Conservation (phyloP, 2,329 filamentous ascomycete genomes). For the Paecilomyces niveus region DNA sequence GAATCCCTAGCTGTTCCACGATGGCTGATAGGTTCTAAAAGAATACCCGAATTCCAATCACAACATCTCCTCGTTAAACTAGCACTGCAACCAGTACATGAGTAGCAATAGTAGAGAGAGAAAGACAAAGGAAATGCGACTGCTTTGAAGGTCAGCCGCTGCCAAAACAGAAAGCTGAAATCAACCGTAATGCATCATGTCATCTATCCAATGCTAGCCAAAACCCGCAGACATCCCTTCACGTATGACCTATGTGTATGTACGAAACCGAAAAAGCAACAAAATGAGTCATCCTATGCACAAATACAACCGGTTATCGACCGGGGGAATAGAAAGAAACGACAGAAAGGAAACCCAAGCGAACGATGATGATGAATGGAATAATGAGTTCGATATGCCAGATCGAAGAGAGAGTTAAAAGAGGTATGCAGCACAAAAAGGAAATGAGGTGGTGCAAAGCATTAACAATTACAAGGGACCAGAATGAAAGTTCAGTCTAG, state of each 20-base stretch:
- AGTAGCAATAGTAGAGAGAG: not conserved
- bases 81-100: not conserved
- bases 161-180: not conserved
- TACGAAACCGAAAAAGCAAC: not conserved
- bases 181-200: not conserved
- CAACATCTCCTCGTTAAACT: not conserved
- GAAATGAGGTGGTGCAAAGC: not conserved
- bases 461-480: not conserved
- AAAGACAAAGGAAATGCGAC: not conserved
- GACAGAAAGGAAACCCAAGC: not conserved
- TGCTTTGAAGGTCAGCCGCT: not conserved
- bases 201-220: not conserved
- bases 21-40: not conserved
- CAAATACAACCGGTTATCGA: not conserved
- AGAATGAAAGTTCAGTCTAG: not conserved
- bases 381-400: not conserved
- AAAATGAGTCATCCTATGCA: not conserved
- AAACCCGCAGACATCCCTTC: not conserved
- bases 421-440: not conserved
- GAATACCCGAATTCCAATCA: not conserved
- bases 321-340: not conserved
- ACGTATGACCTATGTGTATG: not conserved
- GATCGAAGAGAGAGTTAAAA: not conserved
- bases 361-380: not conserved
- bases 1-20: not conserved